A percentile compares a stretch with the other conserved stretches of the same genome.
These are phyloP conservation scores for Arabidopsis lyrata DNA, from an alignment of 441 rosid genomes.

Conservation along the genomic window DNA sequence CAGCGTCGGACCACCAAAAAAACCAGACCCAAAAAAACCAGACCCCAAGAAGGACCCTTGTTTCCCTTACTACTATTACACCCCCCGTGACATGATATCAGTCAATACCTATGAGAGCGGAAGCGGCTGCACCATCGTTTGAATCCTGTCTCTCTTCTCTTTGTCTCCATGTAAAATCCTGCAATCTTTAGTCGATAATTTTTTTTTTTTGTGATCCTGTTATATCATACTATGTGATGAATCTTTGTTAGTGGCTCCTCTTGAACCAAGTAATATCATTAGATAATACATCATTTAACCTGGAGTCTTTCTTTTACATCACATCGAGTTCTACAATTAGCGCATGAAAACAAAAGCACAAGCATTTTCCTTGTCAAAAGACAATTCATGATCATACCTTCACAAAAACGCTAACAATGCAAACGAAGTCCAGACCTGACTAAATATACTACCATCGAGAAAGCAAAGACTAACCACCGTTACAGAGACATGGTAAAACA, in stretches of 20 bases:
- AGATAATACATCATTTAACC: conserved; percentile 6
- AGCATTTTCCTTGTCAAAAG: conserved; percentile 16
- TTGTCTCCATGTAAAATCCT: conserved; percentile 22
- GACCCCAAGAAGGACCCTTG: conserved; percentile 16
- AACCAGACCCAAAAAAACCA: conserved; percentile 38
- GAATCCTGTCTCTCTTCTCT: conserved; percentile 25
- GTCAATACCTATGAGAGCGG: conserved; percentile 34
- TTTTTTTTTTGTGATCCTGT: conserved; percentile 9
- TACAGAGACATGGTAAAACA: neutral
- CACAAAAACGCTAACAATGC: conserved; percentile 17
- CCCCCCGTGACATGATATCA: conserved; percentile 8
- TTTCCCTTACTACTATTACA: conserved; percentile 30
- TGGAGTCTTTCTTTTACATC: conserved; percentile 22
- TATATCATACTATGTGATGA: conserved; percentile 3
- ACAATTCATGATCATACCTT: conserved; percentile 26
- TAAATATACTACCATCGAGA: conserved; percentile 15
- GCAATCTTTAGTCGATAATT: conserved; percentile 1
- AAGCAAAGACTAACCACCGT: conserved; percentile 18
- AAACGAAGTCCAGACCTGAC: conserved; percentile 20
- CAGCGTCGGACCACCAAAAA: conserved; percentile 43
- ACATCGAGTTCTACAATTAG: conserved; percentile 12
- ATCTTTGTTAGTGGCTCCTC: conserved; percentile 5
- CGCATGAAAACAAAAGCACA: conserved; percentile 5
- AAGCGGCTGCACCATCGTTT: conserved; percentile 44
- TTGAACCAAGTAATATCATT: conserved; percentile 21